Percentiles rank a stretch among this genome's conserved stretches.
These are phyloP conservation scores for Boletus semigastroideus DNA, from an alignment of 1,284 basidiomycete genomes.

Conservation along the genomic window DNA sequence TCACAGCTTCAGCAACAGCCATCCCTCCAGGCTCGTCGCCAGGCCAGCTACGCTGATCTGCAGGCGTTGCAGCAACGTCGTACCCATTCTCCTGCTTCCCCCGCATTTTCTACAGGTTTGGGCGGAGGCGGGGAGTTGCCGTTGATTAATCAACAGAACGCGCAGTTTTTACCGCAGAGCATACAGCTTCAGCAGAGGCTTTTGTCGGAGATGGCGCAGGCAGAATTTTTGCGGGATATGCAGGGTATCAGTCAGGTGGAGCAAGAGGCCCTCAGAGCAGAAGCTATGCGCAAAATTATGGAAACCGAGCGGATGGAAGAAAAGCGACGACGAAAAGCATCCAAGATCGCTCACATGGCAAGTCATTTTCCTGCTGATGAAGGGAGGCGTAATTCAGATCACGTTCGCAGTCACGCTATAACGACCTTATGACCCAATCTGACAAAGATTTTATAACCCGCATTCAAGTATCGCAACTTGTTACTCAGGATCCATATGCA, in stretches of 20 bases:
- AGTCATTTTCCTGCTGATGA: slow-evolving; percentile 6
- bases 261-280: slow-evolving; percentile 67
- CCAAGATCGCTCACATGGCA: slow-evolving; percentile 87
- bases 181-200: slow-evolving; percentile 71
- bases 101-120: slow-evolving; percentile 29
- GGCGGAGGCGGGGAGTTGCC: slow-evolving; percentile 28
- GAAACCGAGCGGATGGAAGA: slow-evolving; percentile 87
- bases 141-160: slow-evolving; percentile 44
- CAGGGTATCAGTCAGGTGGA: slow-evolving; percentile 57
- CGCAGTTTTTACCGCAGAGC: slow-evolving; percentile 55
- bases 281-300: slow-evolving; percentile 84
- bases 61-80: slow-evolving; percentile 35
- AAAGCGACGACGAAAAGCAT: slow-evolving; percentile 73
- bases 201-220: slow-evolving; percentile 68
- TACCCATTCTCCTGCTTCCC: slow-evolving; percentile 50
- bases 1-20: slow-evolving; percentile 49
- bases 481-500: slow-evolving; percentile 93
- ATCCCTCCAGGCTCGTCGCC: slow-evolving; percentile 41
- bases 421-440: slow-evolving; percentile 97
- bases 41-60: slow-evolving; percentile 35
- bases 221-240: slow-evolving; percentile 62
- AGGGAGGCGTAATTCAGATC: background rate
- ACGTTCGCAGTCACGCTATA: slow-evolving; percentile 79
- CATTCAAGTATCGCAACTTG: slow-evolving; percentile 97
- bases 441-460: slow-evolving; percentile 99